Evolutionary conservation across 2,329 filamentous ascomycete genomes (phyloP).

Genomic region (Ceratocystis harringtonii): DNA sequence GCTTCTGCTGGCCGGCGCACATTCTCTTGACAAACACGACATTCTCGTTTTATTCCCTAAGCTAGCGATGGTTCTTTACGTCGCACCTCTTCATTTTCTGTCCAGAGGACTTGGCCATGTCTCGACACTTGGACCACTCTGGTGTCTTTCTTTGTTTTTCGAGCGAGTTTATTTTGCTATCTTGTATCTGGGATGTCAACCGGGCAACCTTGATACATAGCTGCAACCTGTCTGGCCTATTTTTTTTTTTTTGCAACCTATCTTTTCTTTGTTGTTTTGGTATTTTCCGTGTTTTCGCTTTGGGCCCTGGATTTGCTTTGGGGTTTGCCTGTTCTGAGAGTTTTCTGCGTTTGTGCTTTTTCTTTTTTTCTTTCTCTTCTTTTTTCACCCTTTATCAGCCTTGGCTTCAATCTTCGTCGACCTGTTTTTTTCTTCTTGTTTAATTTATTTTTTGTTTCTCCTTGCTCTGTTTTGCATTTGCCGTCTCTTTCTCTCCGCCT

Average conservation of each 20-base stretch:
- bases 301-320: constrained; percentile 22
- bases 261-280: constrained; percentile 20
- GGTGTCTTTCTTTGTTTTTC: constrained; percentile 18
- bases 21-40: not conserved
- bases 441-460: constrained; percentile 27
- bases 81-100: not conserved
- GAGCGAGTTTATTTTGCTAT: constrained; percentile 18
- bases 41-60: constrained; percentile 4
- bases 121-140: not conserved
- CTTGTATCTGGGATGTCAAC: not conserved
- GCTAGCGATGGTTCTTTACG: not conserved
- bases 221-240: not conserved
- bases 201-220: constrained; percentile 16
- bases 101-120: not conserved
- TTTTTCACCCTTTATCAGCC: constrained; percentile 19
- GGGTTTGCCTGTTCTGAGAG: constrained; percentile 7
- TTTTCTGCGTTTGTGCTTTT: constrained; percentile 20
- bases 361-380: constrained; percentile 21
- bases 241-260: constrained; percentile 18
- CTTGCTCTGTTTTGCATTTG: constrained; percentile 27
- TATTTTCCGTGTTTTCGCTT: constrained; percentile 25
- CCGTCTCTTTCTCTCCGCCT: constrained; percentile 20
- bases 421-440: constrained; percentile 21
- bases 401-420: constrained; percentile 24
- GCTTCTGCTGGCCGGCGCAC: not conserved